A percentile compares a stretch with the other conserved stretches of the same genome.
Conservation (phyloP, 768 basidiomycete species). For the Tylopilus balloui region DNA sequence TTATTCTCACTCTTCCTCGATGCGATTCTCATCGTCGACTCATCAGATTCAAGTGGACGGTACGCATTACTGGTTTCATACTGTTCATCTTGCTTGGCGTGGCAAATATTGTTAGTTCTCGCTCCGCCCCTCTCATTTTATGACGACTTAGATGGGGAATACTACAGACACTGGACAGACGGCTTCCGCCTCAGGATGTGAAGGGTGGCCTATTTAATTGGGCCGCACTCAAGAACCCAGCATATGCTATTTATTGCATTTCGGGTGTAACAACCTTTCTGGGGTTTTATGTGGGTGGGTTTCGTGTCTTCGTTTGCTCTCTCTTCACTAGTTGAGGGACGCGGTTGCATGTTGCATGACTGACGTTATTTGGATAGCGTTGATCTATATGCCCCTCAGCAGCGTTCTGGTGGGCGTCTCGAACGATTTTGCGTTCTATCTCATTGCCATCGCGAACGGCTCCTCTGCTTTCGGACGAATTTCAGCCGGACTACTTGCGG, state of each 20-base stretch:
- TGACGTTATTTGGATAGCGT: slow-evolving; percentile 34
- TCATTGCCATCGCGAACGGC: slow-evolving; percentile 65
- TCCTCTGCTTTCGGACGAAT: slow-evolving; percentile 61
- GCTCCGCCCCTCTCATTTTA: neutral
- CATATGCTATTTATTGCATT: slow-evolving; percentile 53
- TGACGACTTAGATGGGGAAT: neutral
- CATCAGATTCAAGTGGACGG: slow-evolving; percentile 82
- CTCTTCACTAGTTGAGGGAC: too few relatives aligned
- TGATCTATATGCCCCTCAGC: slow-evolving; percentile 64
- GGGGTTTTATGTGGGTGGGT: slow-evolving; percentile 62
- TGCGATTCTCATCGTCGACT: neutral
- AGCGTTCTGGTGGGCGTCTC: slow-evolving; percentile 48
- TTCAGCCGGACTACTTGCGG: slow-evolving; percentile 48
- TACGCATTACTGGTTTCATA: slow-evolving; percentile 66
- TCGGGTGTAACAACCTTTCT: slow-evolving; percentile 57
- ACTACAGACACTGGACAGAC: slow-evolving; percentile 36
- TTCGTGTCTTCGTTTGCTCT: neutral
- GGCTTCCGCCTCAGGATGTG: slow-evolving; percentile 50
- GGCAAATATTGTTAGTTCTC: slow-evolving; percentile 46
- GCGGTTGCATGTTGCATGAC: too few relatives aligned
- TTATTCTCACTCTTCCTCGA: neutral
- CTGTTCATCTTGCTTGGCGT: slow-evolving; percentile 47
- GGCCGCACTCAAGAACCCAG: slow-evolving; percentile 41
- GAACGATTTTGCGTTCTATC: slow-evolving; percentile 53
- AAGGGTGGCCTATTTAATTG: slow-evolving; percentile 57